A percentile compares a stretch with the other conserved stretches of the same genome.
phyloP scores from a whole-genome alignment of 1,284 basidiomycete species.

The Xerocomus minutiporus region DNA sequence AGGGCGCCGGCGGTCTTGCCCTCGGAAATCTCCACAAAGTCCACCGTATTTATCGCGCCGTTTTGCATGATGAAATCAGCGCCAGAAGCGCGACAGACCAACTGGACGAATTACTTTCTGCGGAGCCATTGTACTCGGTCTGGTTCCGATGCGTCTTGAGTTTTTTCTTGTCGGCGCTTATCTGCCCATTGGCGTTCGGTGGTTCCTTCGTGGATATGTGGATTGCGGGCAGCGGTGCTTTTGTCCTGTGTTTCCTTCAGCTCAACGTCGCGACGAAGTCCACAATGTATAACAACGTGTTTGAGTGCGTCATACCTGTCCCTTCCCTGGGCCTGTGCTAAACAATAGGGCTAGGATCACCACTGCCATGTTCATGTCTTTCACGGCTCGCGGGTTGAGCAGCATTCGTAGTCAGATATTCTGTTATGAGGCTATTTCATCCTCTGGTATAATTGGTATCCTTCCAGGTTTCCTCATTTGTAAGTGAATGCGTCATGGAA shows the following conservation, averaged over 20 bases:
- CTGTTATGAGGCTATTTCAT: slow-evolving; percentile 85
- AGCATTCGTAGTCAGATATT: slow-evolving; percentile 71
- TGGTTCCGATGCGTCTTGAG: slow-evolving; percentile 61
- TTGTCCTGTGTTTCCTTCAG: slow-evolving; percentile 64
- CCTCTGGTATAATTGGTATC: slow-evolving; percentile 76
- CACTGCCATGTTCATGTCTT: slow-evolving; percentile 76
- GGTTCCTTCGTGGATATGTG: slow-evolving; percentile 83
- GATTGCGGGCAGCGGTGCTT: slow-evolving; percentile 66
- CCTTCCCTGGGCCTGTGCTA: slow-evolving; percentile 10
- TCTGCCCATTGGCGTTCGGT: slow-evolving; percentile 80
- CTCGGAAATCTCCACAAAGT: slow-evolving; percentile 75
- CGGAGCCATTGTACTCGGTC: slow-evolving; percentile 57
- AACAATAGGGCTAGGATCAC: slow-evolving; percentile 56
- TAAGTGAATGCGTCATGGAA: slow-evolving; percentile 37
- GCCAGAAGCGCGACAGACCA: slow-evolving; percentile 61
- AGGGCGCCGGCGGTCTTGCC: slow-evolving; percentile 67
- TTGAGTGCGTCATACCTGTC: slow-evolving; percentile 60
- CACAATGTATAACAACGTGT: slow-evolving; percentile 79
- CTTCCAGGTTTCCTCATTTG: slow-evolving; percentile 80
- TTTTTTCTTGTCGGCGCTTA: slow-evolving; percentile 66
- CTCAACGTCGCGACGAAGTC: slow-evolving; percentile 69
- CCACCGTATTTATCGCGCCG: slow-evolving; percentile 70
- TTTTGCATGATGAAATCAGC: slow-evolving; percentile 82
- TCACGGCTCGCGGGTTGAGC: slow-evolving; percentile 72
- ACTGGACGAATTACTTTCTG: slow-evolving; percentile 46